Evolutionary conservation across 2,329 filamentous ascomycete genomes (phyloP), one percentile per base, ranked within the genome.

Genomic region (Cladosporium phlei): DNA sequence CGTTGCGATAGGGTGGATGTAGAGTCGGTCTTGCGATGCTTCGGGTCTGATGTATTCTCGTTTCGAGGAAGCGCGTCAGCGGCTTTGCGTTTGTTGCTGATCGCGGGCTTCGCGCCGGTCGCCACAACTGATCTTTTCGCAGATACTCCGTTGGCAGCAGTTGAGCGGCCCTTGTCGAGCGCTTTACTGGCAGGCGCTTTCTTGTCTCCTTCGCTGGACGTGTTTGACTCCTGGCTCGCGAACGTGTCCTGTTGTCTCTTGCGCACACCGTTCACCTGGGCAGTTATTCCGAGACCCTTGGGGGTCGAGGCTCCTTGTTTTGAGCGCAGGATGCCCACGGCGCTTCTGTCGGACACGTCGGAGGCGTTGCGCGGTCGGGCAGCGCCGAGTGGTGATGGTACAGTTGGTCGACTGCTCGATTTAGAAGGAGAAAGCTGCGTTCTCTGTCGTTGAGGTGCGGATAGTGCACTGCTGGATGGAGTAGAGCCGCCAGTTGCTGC

Each of bases 331-430:
- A 57, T 47, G 21, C 57, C 59, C 4, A 58, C 42, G 9, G 54
- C 55, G 30, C 48, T 52, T 38, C 58, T 48, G 28, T 60, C 60
- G 16, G 61, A 60, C 8, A 76, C 66, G 57, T 82, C 77, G 16
- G 78, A 81, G 21, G 76, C 75, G 59, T 79, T 81, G 50, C 79
- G 73, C 5, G 79, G 78, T 17, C 78, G 77, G 2, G 79, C 81
- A 5, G 77, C 78, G 8, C 76, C 78, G 9, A 82, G 72, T 10
- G 78, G 79, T 12, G 80, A 82, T 2, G 78, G 78, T 44, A 82
- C 82, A 57, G 74, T 76, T 2, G 79, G 77, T 32, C 79, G 66
- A 68, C 39, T 55, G 65, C 29, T 17, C 10, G 40, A 59, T 61
- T 59, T 47, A 10, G 44, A 39, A 25, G 44, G 44, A 16, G 44